These are phyloP conservation scores for Penicillium cinerascens DNA, from an alignment of 495 filamentous ascomycete species.

Conservation along the genomic window DNA sequence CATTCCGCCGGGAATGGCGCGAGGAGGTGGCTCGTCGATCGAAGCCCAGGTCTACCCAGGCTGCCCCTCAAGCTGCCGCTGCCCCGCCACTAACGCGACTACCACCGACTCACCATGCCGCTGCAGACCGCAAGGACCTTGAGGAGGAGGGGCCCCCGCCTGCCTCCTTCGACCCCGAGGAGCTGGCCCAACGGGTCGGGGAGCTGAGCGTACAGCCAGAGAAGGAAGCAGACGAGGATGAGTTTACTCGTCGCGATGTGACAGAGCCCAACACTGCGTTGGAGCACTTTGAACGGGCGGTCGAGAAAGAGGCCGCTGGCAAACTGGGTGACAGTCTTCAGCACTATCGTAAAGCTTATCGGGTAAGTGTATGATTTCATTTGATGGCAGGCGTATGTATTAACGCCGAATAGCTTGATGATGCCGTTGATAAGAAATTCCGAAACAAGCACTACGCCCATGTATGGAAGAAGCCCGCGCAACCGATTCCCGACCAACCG, in stretches of 20 bases:
- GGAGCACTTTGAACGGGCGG: constrained; percentile 90
- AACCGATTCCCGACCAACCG: constrained; percentile 53
- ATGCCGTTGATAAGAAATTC: constrained; percentile 78
- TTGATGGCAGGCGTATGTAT: constrained; percentile 7
- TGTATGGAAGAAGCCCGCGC: constrained; percentile 50
- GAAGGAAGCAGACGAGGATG: constrained; percentile 35
- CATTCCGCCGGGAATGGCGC: constrained; percentile 77
- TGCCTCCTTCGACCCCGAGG: constrained; percentile 37
- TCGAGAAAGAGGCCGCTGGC: constrained; percentile 80
- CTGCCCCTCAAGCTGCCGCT: constrained; percentile 21
- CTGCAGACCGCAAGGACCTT: constrained; percentile 35
- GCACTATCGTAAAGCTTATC: constrained; percentile 86
- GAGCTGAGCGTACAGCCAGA: constrained; percentile 27
- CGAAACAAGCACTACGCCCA: constrained; percentile 82
- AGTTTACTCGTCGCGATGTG: constrained; percentile 21
- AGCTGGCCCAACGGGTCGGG: constrained; percentile 40
- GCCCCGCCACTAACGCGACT: constrained; percentile 25
- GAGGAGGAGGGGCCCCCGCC: constrained; percentile 36
- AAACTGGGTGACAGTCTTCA: constrained; percentile 85
- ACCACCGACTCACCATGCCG: constrained; percentile 34
- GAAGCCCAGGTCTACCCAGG: constrained; percentile 20
- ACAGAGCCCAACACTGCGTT: constrained; percentile 71
- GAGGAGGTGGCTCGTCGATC: constrained; percentile 68
- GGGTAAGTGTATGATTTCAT: constrained; percentile 45
- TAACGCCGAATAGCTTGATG: constrained; percentile 62